Conservation (phyloP, 495 filamentous ascomycete genomes). For the Podospora pseudocomata region DNA sequence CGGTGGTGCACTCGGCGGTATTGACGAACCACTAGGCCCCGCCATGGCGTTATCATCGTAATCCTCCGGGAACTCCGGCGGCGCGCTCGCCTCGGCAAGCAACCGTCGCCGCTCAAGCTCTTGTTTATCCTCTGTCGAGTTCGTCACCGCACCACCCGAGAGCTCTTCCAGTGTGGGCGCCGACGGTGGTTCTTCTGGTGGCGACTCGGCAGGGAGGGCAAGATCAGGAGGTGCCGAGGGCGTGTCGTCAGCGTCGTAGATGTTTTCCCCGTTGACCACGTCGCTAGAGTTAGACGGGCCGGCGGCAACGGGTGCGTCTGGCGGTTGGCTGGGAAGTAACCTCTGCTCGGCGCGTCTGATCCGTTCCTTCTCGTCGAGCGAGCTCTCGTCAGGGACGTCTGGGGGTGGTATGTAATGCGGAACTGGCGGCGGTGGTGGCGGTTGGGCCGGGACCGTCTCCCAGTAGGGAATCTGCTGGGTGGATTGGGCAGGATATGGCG, state of each 20-base stretch:
- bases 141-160: slow-evolving; percentile 31
- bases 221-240: neutral
- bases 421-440: slow-evolving; percentile 25
- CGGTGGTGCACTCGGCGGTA: slow-evolving; percentile 19
- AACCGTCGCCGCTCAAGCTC: slow-evolving; percentile 76
- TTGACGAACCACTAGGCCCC: slow-evolving; percentile 14
- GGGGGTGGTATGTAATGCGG: slow-evolving; percentile 51
- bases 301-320: slow-evolving; percentile 42
- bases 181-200: slow-evolving; percentile 31
- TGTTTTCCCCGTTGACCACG: slow-evolving; percentile 33
- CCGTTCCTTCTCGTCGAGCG: slow-evolving; percentile 65
- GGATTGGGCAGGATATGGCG: slow-evolving; percentile 11
- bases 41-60: slow-evolving; percentile 34
- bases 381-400: slow-evolving; percentile 49
- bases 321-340: slow-evolving; percentile 68
- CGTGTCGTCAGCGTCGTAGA: slow-evolving; percentile 36
- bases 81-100: slow-evolving; percentile 68
- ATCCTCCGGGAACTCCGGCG: slow-evolving; percentile 50
- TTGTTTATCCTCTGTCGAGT: slow-evolving; percentile 71
- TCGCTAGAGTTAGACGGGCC: slow-evolving; percentile 44
- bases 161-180: slow-evolving; percentile 48
- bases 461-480: slow-evolving; percentile 26
- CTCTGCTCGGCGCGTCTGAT: slow-evolving; percentile 63
- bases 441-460: slow-evolving; percentile 14
- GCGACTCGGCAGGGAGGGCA: neutral